Percentiles rank a stretch among this genome's conserved stretches.
Evolutionary conservation across 129 eudicot genomes (phyloP).

Genomic region (Mikania micrantha): DNA sequence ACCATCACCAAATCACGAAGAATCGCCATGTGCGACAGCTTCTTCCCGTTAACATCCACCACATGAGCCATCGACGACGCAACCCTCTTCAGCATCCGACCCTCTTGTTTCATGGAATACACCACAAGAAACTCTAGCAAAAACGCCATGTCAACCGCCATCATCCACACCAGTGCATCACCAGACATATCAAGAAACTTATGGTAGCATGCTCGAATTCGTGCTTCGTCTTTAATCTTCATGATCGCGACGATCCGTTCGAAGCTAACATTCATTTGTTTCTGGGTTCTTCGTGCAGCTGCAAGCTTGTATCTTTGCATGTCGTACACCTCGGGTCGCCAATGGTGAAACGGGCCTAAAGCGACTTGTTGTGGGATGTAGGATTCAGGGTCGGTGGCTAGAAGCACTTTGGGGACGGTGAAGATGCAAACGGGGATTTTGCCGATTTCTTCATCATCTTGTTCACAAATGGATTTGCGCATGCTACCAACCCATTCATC

Average conservation of each 20-base stretch:
- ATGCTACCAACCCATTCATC: constrained; percentile 17
- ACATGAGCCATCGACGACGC: constrained; percentile 44
- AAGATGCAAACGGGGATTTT: constrained; percentile 45
- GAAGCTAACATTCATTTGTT: constrained; percentile 13
- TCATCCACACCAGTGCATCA: constrained; percentile 55
- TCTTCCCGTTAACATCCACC: constrained; percentile 38
- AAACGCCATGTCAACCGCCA: constrained; percentile 52
- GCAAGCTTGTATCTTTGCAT: constrained; percentile 36
- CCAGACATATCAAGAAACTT: constrained; percentile 38
- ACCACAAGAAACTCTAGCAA: constrained; percentile 43
- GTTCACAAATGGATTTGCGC: constrained; percentile 24
- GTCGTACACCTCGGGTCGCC: constrained; percentile 30
- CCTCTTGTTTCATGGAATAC: constrained; percentile 27
- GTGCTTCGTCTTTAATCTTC: constrained; percentile 19
- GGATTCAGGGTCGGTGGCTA: constrained; percentile 33
- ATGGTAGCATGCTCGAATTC: constrained; percentile 50
- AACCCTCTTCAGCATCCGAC: constrained; percentile 3
- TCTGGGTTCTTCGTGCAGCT: constrained; percentile 29
- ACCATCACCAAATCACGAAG: constrained; percentile 60
- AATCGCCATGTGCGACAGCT: constrained; percentile 42
- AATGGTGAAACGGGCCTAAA: constrained; percentile 65
- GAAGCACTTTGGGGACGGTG: constrained; percentile 48
- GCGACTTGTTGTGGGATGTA: constrained; percentile 53
- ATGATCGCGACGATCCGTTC: constrained; percentile 28
- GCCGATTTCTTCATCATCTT: constrained; percentile 22